Percentiles rank a stretch among this genome's conserved stretches.
Conservation (phyloP, 2,329 filamentous ascomycete genomes). For the Claviceps humidiphila region DNA sequence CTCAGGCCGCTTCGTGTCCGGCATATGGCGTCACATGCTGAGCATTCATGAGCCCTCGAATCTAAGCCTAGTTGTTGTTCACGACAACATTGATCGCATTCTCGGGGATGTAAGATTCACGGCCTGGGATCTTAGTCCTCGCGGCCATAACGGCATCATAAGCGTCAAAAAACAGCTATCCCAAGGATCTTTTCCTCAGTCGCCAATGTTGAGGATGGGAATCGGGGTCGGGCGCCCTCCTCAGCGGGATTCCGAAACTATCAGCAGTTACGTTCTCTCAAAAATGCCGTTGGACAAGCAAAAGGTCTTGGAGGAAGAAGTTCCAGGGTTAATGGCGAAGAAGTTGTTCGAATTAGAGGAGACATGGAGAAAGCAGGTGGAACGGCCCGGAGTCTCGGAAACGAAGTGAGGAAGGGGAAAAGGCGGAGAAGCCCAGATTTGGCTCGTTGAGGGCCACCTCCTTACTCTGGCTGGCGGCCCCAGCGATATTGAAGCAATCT, state of each 20-base stretch:
- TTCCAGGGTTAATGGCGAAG: constrained; percentile 37
- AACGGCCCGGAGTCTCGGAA: constrained; percentile 18
- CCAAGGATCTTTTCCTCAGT: constrained; percentile 25
- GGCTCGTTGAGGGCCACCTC: not conserved
- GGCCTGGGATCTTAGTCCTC: constrained; percentile 48
- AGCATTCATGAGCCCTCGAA: constrained; percentile 19
- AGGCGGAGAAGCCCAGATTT: not conserved
- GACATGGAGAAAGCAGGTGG: no score
- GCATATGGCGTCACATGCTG: constrained; percentile 49
- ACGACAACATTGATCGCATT: constrained; percentile 73
- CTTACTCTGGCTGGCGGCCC: not conserved
- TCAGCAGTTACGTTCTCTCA: constrained; percentile 65
- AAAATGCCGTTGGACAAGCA: constrained; percentile 45
- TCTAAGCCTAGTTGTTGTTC: constrained; percentile 57
- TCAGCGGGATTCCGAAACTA: constrained; percentile 50
- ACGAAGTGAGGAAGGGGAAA: constrained; percentile 21
- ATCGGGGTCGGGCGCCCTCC: constrained; percentile 79
- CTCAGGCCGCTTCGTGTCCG: constrained; percentile 56
- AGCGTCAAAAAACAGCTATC: constrained; percentile 43
- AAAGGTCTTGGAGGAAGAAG: constrained; percentile 34
- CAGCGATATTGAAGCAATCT: not conserved
- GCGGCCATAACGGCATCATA: constrained; percentile 65
- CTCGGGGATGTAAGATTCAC: constrained; percentile 55
- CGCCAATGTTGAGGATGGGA: constrained; percentile 48
- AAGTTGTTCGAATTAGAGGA: constrained; percentile 26